These are phyloP conservation scores for Setaria viridis DNA, from an alignment of 202 grass and related monocot genomes.

Conservation along the genomic window DNA sequence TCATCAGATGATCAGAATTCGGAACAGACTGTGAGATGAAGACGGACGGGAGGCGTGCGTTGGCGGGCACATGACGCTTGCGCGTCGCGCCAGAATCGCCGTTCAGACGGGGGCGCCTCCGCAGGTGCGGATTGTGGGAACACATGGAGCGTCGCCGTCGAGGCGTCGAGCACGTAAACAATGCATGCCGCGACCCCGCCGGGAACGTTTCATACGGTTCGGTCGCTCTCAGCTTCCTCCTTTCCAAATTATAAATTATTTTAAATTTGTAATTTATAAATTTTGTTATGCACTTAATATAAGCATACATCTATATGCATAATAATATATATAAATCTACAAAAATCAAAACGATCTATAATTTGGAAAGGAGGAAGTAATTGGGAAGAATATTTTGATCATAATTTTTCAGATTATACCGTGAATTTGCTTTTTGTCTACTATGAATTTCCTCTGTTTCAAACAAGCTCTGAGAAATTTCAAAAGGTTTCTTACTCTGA, in stretches of 20 bases:
- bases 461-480: background rate
- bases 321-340: no score
- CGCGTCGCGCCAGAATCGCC: conserved; percentile 4
- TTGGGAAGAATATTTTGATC: background rate
- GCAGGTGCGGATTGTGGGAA: background rate
- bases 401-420: background rate
- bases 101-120: conserved; percentile 4
- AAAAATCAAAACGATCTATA: no score
- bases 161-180: conserved; percentile 23
- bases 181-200: background rate
- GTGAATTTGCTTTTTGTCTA: background rate
- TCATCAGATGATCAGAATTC: background rate
- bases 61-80: background rate
- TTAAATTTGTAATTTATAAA: no score
- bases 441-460: background rate
- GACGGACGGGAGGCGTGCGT: background rate
- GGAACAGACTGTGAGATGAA: background rate
- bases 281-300: no score
- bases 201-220: conserved; percentile 19
- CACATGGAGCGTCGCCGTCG: conserved; percentile 21
- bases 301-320: no score
- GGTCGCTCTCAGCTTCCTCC: no score
- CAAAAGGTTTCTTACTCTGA: no score
- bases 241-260: no score
- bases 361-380: no score